Base-by-base conservation (phyloP, 257 asterid genomes). In the Thymus quinquecostatus region DNA sequence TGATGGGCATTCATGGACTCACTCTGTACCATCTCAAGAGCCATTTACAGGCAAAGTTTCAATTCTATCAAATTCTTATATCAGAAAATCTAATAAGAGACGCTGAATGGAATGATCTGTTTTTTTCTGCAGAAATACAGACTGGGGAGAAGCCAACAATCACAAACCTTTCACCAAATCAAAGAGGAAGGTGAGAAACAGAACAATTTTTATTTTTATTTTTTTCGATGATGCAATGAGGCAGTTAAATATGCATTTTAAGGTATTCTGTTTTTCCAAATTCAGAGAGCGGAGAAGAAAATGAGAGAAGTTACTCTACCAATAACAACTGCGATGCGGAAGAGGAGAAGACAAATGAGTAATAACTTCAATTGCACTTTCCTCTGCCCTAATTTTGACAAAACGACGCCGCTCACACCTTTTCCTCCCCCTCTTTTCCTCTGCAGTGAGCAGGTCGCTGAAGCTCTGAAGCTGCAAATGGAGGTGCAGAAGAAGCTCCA, bases 11-110 rank as follows among this genome's bases (percentile, higher is more conserved):
- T 72, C 89, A 78, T 68, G 98, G 98, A 2, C 86, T 94, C 67
- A 94, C 98, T 66, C 69, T 91, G 79, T 94, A 91, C 78, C 98
- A 94, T 69, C 96, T 94, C 80, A 94, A 94, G 85, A 94, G 98
- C 76, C 98, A 94, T 82, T 86, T 94, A 50, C 98, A 93, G 96
- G 98, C 51, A 82, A 64, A 6, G 59, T 14, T 30, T 64, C 68
- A 10, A 59, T 29, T 30, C 50, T 12, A 38, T 56, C 14, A 49
- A 8, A 14, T 34, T 59, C 40, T 50, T n/a, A 57, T 58, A 7
- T 43, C 14, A 34, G 68, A 38, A 12, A 57, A 30, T 51, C 34
- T 51, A 68, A 40, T 21, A 21, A 27, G 40, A 68, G 11, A 47
- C 3, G 3, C 21, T 47, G 64, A 77, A 68, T 29, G 14, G 28